Conservation (phyloP, 352 stramenopile genomes). For the Phytophthora parvispora region DNA sequence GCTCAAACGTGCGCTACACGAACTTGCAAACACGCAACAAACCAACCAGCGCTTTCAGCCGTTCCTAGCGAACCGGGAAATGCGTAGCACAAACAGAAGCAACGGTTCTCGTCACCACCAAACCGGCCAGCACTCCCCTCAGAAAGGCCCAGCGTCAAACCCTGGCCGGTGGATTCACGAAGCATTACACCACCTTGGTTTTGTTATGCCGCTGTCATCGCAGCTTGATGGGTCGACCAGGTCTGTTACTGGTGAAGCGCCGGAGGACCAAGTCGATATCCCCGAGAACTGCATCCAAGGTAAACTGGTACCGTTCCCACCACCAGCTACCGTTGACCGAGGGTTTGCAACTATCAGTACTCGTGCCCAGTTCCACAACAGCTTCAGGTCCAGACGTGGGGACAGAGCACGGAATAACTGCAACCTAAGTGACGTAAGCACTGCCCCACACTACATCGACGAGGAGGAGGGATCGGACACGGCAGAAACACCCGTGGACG, state of each 20-base stretch:
- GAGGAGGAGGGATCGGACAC: not conserved
- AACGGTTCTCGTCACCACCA: conserved; percentile 6
- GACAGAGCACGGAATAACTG: not conserved
- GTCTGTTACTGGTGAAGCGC: not conserved
- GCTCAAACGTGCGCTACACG: conserved; percentile 73
- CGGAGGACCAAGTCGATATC: conserved; percentile 27
- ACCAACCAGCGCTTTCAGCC: conserved; percentile 66
- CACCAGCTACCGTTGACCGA: conserved; percentile 4
- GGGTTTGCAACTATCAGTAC: conserved; percentile 12
- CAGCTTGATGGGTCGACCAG: not conserved
- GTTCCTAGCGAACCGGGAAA: conserved; percentile 43
- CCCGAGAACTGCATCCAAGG: conserved; percentile 43
- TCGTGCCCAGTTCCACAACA: conserved; percentile 28
- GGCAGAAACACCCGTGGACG: conserved; percentile 3
- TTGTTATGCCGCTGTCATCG: conserved; percentile 35
- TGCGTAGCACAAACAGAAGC: conserved; percentile 32
- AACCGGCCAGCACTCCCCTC: conserved; percentile 3
- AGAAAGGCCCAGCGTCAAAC: conserved; percentile 14
- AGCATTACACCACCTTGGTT: conserved; percentile 52
- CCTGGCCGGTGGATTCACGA: conserved; percentile 42
- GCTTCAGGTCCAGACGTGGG: not conserved
- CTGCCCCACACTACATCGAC: not conserved
- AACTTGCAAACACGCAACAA: conserved; percentile 59
- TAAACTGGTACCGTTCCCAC: conserved; percentile 45
- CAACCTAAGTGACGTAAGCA: conserved; percentile 3